A percentile compares a stretch with the other conserved stretches of the same genome.
Evolutionary conservation across 805 yeast species (phyloP).

Genomic region (Wickerhamiella nectarea): DNA sequence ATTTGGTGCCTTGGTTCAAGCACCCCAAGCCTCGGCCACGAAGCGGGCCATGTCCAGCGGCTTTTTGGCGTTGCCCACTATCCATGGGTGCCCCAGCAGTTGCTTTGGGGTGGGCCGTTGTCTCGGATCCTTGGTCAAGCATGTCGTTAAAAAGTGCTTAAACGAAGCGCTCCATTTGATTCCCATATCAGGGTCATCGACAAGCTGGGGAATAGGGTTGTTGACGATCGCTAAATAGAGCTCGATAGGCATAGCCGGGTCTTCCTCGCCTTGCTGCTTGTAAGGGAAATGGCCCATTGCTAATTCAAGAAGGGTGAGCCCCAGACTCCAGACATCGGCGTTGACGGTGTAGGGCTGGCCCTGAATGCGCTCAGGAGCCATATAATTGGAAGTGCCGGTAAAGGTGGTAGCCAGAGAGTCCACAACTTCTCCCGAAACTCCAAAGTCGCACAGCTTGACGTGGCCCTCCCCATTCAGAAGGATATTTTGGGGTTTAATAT

Average conservation of each 20-base stretch:
- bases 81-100: conserved; percentile 91
- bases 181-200: conserved; percentile 61
- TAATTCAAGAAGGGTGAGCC: conserved; percentile 81
- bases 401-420: conserved; percentile 91
- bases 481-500: conserved; percentile 91
- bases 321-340: conserved; percentile 93
- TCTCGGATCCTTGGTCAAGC: conserved; percentile 64
- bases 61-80: conserved; percentile 57
- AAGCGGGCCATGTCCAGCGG: conserved; percentile 77
- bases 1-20: conserved; percentile 22
- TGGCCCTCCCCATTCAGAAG: conserved; percentile 61
- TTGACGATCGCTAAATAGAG: conserved; percentile 67
- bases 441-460: conserved; percentile 91
- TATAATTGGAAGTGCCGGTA: conserved; percentile 93
- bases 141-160: conserved; percentile 66
- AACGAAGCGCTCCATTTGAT: conserved; percentile 75
- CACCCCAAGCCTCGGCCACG: conserved; percentile 54
- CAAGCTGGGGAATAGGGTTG: conserved; percentile 58
- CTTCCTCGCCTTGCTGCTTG: conserved; percentile 32
- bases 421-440: conserved; percentile 94
- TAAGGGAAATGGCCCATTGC: conserved; percentile 88
- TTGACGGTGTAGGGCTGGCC: conserved; percentile 93
- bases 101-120: conserved; percentile 87
- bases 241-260: conserved; percentile 66
- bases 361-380: conserved; percentile 97